Evolutionary conservation across 331 rosid species (phyloP).

Genomic region (Acacia pycnantha): DNA sequence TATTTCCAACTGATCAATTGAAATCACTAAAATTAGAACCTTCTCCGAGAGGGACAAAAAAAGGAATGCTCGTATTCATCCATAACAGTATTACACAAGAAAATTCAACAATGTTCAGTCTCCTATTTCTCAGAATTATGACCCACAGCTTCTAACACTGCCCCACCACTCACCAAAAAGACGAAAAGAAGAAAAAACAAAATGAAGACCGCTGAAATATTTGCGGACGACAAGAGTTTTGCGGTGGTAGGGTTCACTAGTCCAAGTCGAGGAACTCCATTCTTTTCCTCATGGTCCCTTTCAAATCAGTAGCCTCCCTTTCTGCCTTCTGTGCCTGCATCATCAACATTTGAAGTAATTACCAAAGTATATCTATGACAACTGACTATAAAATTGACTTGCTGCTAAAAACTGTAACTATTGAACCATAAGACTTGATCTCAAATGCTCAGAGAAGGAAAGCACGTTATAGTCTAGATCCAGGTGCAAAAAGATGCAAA

Average conservation of each 20-base stretch:
- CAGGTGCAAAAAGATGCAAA: background rate
- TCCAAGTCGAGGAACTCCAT: slow-evolving; percentile 97
- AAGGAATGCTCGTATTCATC: background rate
- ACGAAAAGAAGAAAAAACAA: background rate
- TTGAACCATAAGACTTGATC: background rate
- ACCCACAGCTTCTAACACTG: background rate
- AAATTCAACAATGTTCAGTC: background rate
- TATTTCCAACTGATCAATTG: background rate
- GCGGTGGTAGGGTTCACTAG: slow-evolving; percentile 27
- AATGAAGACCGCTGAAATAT: slow-evolving; percentile 59
- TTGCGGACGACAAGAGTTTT: slow-evolving; percentile 46
- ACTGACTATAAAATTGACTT: background rate
- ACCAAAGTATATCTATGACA: background rate
- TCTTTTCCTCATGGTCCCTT: slow-evolving; percentile 97
- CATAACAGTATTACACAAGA: background rate
- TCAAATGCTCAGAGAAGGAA: background rate
- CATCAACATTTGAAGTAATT: background rate
- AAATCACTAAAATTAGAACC: background rate
- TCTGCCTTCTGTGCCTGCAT: slow-evolving; percentile 93
- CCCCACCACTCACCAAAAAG: background rate
- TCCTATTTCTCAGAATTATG: background rate
- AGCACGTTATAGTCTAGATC: background rate
- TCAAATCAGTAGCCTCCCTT: slow-evolving; percentile 90
- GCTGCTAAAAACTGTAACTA: background rate
- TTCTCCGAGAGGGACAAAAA: background rate